Conservation (phyloP, 1,139 yeast species). For the Geotrichum candidum region DNA sequence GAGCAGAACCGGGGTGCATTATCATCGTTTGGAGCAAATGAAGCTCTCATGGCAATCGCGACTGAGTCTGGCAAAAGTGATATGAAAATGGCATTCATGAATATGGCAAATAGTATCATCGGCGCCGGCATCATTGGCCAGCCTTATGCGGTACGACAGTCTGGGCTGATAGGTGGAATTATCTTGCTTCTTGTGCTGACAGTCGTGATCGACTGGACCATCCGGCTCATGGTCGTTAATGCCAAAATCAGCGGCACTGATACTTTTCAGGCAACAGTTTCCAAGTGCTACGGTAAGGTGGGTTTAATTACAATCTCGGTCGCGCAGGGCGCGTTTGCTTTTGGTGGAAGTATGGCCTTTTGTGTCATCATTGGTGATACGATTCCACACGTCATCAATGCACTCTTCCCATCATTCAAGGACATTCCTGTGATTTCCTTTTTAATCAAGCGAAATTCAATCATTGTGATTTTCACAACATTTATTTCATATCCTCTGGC, state of each 20-base stretch:
- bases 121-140: conserved; percentile 97
- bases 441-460: conserved; percentile 57
- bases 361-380: conserved; percentile 94
- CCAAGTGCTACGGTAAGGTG: conserved; percentile 64
- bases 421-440: conserved; percentile 42
- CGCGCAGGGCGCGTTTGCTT: conserved; percentile 83
- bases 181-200: conserved; percentile 57
- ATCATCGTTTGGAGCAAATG: conserved; percentile 20
- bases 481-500: conserved; percentile 80
- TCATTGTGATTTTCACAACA: conserved; percentile 63
- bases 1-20: neutral
- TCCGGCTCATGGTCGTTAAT: conserved; percentile 68
- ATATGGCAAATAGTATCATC: conserved; percentile 85
- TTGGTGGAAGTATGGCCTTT: conserved; percentile 92
- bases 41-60: conserved; percentile 25
- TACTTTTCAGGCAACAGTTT: conserved; percentile 83
- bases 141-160: conserved; percentile 77
- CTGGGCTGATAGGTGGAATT: conserved; percentile 74
- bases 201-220: conserved; percentile 80
- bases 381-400: conserved; percentile 77
- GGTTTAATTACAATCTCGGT: conserved; percentile 66
- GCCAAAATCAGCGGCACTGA: conserved; percentile 69
- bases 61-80: conserved; percentile 40
- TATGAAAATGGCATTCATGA: conserved; percentile 88
- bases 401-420: conserved; percentile 52